phyloP scores from a whole-genome alignment of 148 eudicot genomes.

The Nepenthes gracilis region DNA sequence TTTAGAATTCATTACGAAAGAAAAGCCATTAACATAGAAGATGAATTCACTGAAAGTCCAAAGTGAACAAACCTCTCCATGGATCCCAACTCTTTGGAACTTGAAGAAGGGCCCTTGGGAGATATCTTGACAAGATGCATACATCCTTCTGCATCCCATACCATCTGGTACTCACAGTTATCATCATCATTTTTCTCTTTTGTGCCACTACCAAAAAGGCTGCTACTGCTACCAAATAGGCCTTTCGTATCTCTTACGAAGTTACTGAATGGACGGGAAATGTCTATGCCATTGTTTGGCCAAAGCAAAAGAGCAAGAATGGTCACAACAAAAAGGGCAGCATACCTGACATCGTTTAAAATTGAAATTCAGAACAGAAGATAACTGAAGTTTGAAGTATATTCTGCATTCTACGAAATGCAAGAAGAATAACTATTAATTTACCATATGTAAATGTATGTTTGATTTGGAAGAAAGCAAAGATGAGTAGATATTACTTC shows the following conservation, averaged over 20 bases:
- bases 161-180: constrained; percentile 69
- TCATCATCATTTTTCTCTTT: constrained; percentile 94
- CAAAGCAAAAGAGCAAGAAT: constrained; percentile 47
- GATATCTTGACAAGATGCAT: constrained; percentile 84
- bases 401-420: background rate
- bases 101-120: constrained; percentile 15
- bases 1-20: no score
- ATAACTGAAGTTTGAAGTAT: background rate
- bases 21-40: no score
- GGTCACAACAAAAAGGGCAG: constrained; percentile 53
- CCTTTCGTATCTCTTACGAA: constrained; percentile 22
- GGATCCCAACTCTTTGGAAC: constrained; percentile 32
- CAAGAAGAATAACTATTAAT: background rate
- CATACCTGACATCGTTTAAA: constrained; percentile 46
- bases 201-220: constrained; percentile 16
- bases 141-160: constrained; percentile 96
- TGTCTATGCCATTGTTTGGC: constrained; percentile 55
- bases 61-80: constrained; percentile 45
- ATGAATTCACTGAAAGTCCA: background rate
- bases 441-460: constrained; percentile 76
- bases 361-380: constrained; percentile 1
- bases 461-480: constrained; percentile 80
- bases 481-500: constrained; percentile 39
- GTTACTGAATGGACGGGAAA: constrained; percentile 22
- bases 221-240: constrained; percentile 8